Conservation (phyloP, 768 basidiomycete species). For the Pisolithus sp. region DNA sequence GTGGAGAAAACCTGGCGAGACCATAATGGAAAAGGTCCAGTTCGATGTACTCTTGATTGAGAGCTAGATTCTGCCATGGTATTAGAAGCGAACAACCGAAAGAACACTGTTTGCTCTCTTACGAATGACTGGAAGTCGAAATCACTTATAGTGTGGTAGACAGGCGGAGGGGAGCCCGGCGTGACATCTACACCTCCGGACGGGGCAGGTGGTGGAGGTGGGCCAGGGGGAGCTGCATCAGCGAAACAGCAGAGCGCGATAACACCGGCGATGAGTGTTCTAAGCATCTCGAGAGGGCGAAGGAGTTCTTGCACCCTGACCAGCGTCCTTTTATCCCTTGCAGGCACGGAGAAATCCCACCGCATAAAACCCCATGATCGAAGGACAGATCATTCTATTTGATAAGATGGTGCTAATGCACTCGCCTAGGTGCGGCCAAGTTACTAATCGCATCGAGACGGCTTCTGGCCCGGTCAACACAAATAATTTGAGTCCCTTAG, state of each 20-base stretch:
- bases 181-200: constrained; percentile 20
- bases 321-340: neutral
- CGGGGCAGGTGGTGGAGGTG: constrained; percentile 6
- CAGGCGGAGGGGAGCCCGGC: constrained; percentile 22
- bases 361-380: neutral
- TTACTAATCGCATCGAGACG: too few relatives aligned
- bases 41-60: constrained; percentile 15
- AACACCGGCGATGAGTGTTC: neutral
- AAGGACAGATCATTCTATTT: too few relatives aligned
- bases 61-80: constrained; percentile 37
- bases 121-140: constrained; percentile 50
- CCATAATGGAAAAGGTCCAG: neutral
- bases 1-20: constrained; percentile 35
- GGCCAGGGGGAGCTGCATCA: neutral
- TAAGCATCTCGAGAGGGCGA: neutral
- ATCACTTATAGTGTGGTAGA: constrained; percentile 30
- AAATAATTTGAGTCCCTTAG: too few relatives aligned
- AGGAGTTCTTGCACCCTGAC: neutral
- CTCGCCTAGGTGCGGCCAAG: too few relatives aligned
- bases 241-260: neutral
- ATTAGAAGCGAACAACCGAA: neutral
- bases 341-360: neutral
- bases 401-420: too few relatives aligned
- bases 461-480: too few relatives aligned
- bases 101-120: neutral